Evolutionary conservation across 768 basidiomycete genomes (phyloP).

Genomic region (Lactarius indigo): DNA sequence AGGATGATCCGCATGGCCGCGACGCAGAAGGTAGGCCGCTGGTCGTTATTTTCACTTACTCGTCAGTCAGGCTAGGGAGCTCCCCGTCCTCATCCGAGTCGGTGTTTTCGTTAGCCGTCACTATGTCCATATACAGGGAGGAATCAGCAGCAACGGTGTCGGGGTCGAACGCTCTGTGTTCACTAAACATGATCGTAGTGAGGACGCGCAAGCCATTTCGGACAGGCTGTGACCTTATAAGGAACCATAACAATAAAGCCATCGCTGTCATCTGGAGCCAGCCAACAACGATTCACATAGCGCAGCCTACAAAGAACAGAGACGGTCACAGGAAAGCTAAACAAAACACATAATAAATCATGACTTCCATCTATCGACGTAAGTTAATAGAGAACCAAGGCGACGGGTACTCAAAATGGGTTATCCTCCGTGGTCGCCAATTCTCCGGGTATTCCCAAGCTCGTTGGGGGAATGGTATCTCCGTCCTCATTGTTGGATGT

Average conservation of each 20-base stretch:
- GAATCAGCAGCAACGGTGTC: conserved; percentile 2
- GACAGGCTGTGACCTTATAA: neutral
- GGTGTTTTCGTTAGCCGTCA: neutral
- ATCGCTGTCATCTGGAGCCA: conserved; percentile 4
- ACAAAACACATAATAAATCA: conserved; percentile 18
- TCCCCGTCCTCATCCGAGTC: neutral
- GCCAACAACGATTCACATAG: conserved; percentile 4
- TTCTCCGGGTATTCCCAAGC: conserved; percentile 32
- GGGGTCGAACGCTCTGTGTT: conserved; percentile 8
- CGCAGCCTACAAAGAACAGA: conserved; percentile 12
- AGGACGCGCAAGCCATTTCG: neutral
- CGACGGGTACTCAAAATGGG: conserved; percentile 51
- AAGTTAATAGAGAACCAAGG: neutral
- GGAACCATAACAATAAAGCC: neutral
- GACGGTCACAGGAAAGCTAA: conserved; percentile 7
- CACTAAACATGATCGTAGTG: conserved; percentile 1
- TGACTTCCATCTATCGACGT: conserved; percentile 17
- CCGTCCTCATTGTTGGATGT: conserved; percentile 37
- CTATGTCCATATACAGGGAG: neutral
- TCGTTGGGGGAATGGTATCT: conserved; percentile 37
- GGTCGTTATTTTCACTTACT: conserved; percentile 1
- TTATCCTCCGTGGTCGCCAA: conserved; percentile 57
- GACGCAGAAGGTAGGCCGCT: neutral
- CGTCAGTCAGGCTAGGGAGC: neutral
- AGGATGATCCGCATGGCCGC: neutral